Conservation (phyloP, 441 rosid species). For the Biscutella laevigata region DNA sequence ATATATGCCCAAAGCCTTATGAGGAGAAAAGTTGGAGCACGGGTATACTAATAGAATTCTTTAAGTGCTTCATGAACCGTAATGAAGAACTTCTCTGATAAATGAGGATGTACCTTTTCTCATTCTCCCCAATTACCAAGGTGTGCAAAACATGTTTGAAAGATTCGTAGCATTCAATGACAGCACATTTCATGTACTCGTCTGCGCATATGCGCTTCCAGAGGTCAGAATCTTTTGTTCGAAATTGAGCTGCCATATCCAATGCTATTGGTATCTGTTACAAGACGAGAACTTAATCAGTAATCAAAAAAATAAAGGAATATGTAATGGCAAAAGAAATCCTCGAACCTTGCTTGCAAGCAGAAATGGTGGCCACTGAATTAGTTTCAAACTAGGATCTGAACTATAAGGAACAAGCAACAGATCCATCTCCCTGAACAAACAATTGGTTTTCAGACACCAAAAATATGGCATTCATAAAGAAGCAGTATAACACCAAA, state of each 20-base stretch:
- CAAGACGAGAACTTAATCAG: conserved; percentile 19
- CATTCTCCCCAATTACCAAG: conserved; percentile 86
- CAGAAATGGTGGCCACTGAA: conserved; percentile 99
- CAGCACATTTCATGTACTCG: conserved; percentile 98
- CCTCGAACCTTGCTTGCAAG: conserved; percentile 92
- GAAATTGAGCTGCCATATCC: conserved; percentile 94
- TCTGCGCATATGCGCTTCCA: conserved; percentile 97
- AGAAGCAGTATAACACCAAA: conserved; percentile 12
- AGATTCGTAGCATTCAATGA: conserved; percentile 95
- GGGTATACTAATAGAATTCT: neutral
- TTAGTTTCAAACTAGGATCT: conserved; percentile 85
- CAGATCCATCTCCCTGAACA: conserved; percentile 96
- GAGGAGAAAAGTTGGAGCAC: neutral
- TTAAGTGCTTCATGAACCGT: neutral
- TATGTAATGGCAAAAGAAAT: conserved; percentile 10
- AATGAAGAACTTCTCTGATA: neutral
- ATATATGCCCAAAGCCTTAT: neutral
- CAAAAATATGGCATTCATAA: neutral
- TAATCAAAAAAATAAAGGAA: neutral
- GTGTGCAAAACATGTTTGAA: conserved; percentile 71
- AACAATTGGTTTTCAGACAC: conserved; percentile 24
- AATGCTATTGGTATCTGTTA: conserved; percentile 86
- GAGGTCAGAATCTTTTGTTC: conserved; percentile 77
- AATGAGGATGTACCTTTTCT: conserved; percentile 60
- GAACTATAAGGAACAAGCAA: conserved; percentile 91